phyloP scores from a whole-genome alignment of 768 basidiomycete genomes.

The Daedalea quercina region DNA sequence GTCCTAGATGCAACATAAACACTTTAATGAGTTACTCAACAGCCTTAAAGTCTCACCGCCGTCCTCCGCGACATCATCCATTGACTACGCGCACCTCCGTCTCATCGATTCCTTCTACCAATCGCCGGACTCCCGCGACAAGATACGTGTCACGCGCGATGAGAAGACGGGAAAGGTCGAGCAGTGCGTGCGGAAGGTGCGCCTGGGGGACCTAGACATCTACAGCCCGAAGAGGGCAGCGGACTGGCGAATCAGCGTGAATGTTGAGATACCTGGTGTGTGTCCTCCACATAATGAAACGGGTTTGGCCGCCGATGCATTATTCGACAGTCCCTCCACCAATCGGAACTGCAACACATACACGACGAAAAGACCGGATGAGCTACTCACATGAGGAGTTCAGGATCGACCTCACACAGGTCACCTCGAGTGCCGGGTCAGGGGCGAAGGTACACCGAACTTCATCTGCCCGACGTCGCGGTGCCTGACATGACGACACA shows the following conservation, averaged over 20 bases:
- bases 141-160: slow-evolving; percentile 80
- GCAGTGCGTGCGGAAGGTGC: slow-evolving; percentile 71
- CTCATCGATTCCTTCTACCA: slow-evolving; percentile 78
- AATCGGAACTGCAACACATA: slow-evolving; percentile 49
- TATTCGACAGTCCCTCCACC: slow-evolving; percentile 52
- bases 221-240: slow-evolving; percentile 73
- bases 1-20: slow-evolving; percentile 73
- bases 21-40: slow-evolving; percentile 86
- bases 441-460: slow-evolving; percentile 42
- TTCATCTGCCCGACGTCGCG: background rate
- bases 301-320: too few relatives aligned
- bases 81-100: slow-evolving; percentile 72
- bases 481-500: background rate
- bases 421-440: slow-evolving; percentile 48
- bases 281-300: slow-evolving; percentile 6
- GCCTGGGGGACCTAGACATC: slow-evolving; percentile 85
- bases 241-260: slow-evolving; percentile 94
- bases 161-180: slow-evolving; percentile 63
- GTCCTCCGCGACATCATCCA: slow-evolving; percentile 44
- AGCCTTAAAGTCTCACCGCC: slow-evolving; percentile 59
- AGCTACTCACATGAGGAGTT: slow-evolving; percentile 94
- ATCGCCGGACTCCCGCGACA: slow-evolving; percentile 35
- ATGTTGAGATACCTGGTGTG: slow-evolving; percentile 82
- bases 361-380: slow-evolving; percentile 82
- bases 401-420: slow-evolving; percentile 90